Evolutionary conservation across 805 yeast species (phyloP), one percentile per base, ranked within the genome.

Genomic region (Candida taoyuanica): DNA sequence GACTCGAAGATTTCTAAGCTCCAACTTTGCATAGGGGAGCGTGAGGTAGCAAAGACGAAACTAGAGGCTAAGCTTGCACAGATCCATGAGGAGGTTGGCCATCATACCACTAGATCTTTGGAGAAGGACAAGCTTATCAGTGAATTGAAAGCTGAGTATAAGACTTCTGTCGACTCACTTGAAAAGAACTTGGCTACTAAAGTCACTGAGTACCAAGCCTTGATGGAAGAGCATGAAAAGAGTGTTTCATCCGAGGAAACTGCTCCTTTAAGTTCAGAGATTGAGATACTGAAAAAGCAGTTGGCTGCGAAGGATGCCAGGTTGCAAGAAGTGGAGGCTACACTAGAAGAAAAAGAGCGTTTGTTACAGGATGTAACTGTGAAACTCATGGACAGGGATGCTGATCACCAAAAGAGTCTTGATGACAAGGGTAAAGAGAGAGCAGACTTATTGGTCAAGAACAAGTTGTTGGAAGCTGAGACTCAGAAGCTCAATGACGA

Each of bases 11-110:
- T 37, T 9, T 15, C 37, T 7, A 28, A 32, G 35, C 17, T 43
- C 3, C 35, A 38, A 20, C 4, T 41, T 16, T 31, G 39, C 13
- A 46, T 60, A 17, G 52, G 60, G 7, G 46, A 47, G 13, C 49
- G 44, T 17, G 53, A 51, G 16, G 46, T 39, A 16, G 33, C 34
- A 4, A 41, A 33, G 18, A 23, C 43, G 9, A 31, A 18, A 5
- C 20, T 46, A 45, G 48, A 36, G 17, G 37, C 20, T 19, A 38
- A 39, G 14, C 23, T 47, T 15, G 21, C 25, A 7, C 20, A 25
- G 19, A 18, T 44, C 16, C 31, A 40, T 13, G 40, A 37, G 16
- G 47, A 37, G 21, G 23, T 40, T 6, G 18, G 27, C 8, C n/a
- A 27, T 7, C 47, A 40, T 17, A 21, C 37, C 2, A 23, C 42